Evolutionary conservation across 1,284 basidiomycete species (phyloP).

Genomic region (Ceratobasidium sp.): DNA sequence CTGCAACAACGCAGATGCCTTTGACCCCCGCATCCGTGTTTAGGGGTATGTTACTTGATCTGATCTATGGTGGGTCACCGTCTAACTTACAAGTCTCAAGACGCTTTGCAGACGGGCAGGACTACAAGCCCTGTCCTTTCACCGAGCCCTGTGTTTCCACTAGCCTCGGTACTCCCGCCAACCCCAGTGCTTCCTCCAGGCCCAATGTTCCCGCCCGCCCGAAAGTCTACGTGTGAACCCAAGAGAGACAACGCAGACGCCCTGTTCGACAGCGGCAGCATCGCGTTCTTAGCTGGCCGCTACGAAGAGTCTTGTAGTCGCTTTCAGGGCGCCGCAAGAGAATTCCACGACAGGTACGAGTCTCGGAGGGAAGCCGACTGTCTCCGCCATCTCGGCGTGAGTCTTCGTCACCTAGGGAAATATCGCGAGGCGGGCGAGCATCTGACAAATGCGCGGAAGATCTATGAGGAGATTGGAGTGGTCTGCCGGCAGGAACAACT

Average conservation of each 20-base stretch:
- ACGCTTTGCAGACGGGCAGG: too few species aligned
- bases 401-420: slow-evolving; percentile 13
- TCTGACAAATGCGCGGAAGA: not conserved
- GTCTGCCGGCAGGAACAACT: slow-evolving; percentile 14
- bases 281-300: slow-evolving; percentile 26
- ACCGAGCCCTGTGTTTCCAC: too few species aligned
- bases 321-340: slow-evolving; percentile 25
- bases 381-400: slow-evolving; percentile 22
- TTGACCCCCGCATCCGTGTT: too few species aligned
- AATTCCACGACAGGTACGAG: slow-evolving; percentile 26
- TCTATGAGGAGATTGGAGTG: slow-evolving; percentile 20
- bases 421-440: slow-evolving; percentile 10
- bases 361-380: slow-evolving; percentile 23
- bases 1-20: too few species aligned
- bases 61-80: too few species aligned
- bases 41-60: too few species aligned
- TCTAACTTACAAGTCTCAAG: not conserved
- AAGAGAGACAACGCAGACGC: not conserved
- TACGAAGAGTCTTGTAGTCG: slow-evolving; percentile 14
- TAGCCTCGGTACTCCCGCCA: too few species aligned
- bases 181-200: too few species aligned
- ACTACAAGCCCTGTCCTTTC: too few species aligned
- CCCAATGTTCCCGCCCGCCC: too few species aligned
- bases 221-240: not conserved
- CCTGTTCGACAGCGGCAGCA: not conserved